These are phyloP conservation scores for Penicillium subrubescens DNA, from an alignment of 495 filamentous ascomycete species.

Conservation along the genomic window DNA sequence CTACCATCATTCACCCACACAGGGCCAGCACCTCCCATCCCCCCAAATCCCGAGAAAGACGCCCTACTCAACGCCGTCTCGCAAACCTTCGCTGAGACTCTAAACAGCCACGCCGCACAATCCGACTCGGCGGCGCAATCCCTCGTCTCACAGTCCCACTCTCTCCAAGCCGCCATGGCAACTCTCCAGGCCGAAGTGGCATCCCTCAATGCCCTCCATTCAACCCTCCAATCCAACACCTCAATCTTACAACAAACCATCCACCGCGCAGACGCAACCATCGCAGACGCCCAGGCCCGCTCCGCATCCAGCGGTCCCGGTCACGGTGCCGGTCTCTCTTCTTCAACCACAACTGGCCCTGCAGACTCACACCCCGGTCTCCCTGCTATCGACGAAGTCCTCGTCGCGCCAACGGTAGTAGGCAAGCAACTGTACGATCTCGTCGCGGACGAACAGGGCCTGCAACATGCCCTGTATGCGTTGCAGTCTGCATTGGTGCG, in stretches of 20 bases:
- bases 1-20: slow-evolving; percentile 60
- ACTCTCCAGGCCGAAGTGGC: slow-evolving; percentile 71
- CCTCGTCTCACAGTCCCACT: slow-evolving; percentile 75
- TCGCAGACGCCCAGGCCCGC: slow-evolving; percentile 60
- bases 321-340: slow-evolving; percentile 22
- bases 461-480: slow-evolving; percentile 83
- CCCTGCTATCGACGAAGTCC: slow-evolving; percentile 79
- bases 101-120: slow-evolving; percentile 63
- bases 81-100: slow-evolving; percentile 62
- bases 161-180: slow-evolving; percentile 67
- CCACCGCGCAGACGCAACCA: slow-evolving; percentile 75
- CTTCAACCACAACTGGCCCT: slow-evolving; percentile 10
- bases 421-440: slow-evolving; percentile 88
- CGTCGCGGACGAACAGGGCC: slow-evolving; percentile 80
- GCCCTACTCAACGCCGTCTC: slow-evolving; percentile 79
- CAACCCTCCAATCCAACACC: slow-evolving; percentile 74
- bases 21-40: slow-evolving; percentile 77
- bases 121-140: slow-evolving; percentile 71
- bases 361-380: slow-evolving; percentile 39
- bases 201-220: slow-evolving; percentile 66
- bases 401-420: slow-evolving; percentile 93
- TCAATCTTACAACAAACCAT: slow-evolving; percentile 74
- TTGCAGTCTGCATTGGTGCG: slow-evolving; percentile 79
- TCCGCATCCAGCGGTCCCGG: slow-evolving; percentile 42
- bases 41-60: slow-evolving; percentile 96